Conservation (phyloP, 345 rosid genomes). For the Arabis hirsuta region DNA sequence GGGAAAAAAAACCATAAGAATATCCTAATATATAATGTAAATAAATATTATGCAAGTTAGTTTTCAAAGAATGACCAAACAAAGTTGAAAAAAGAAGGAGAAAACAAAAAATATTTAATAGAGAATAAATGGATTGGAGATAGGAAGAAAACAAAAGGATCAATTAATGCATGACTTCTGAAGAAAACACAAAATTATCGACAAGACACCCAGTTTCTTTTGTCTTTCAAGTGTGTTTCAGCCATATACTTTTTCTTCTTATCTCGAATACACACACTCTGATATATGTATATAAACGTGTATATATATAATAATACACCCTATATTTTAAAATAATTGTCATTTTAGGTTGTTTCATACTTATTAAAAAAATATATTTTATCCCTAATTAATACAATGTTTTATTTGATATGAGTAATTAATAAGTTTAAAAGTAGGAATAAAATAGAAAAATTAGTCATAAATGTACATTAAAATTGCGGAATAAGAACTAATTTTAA, state of each 20-base stretch:
- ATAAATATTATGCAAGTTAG: constrained; percentile 19
- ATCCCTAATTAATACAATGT: no score
- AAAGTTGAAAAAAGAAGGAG: constrained; percentile 17
- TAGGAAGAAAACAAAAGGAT: constrained; percentile 32
- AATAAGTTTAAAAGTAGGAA: no score
- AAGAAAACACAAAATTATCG: constrained; percentile 29
- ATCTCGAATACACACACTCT: constrained; percentile 20
- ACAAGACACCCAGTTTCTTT: constrained; percentile 35
- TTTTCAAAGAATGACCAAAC: constrained; percentile 36
- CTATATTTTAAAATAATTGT: no score
- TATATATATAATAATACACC: no score
- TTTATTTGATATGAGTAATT: no score
- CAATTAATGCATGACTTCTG: constrained; percentile 39
- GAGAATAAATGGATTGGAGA: constrained; percentile 24
- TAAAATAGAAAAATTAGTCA: no score
- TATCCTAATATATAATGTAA: neutral
- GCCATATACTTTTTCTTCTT: constrained; percentile 37
- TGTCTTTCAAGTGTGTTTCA: constrained; percentile 31
- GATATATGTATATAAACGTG: constrained; percentile 18
- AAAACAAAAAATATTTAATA: constrained; percentile 31
- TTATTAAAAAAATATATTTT: no score
- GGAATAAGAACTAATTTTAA: no score
- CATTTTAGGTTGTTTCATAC: no score
- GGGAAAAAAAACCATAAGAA: constrained; percentile 8
- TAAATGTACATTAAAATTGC: no score